Conservation (phyloP, 805 yeast species). For the Saturnispora kantuleensis region DNA sequence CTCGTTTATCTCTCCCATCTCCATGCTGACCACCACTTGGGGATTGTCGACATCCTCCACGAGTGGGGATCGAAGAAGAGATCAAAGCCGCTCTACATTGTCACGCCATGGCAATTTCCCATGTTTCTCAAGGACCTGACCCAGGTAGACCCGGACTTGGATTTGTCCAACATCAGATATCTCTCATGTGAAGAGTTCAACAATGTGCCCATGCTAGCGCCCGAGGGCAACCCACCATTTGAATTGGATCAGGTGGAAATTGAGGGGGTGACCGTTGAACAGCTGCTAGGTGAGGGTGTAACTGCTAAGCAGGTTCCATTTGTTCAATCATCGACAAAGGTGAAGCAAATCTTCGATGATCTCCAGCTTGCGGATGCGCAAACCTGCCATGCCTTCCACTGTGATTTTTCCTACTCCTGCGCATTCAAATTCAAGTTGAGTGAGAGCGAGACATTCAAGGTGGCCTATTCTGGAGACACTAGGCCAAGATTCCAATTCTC, state of each 20-base stretch:
- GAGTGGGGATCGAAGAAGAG: conserved; percentile 46
- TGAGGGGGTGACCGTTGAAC: conserved; percentile 2
- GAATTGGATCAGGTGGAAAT: conserved; percentile 16
- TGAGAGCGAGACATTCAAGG: conserved; percentile 36
- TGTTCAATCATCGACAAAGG: not conserved
- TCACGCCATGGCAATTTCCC: conserved; percentile 68
- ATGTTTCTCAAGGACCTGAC: conserved; percentile 62
- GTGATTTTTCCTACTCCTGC: conserved; percentile 71
- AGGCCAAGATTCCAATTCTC: conserved; percentile 63
- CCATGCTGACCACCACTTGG: conserved; percentile 96
- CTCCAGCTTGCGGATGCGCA: conserved; percentile 35
- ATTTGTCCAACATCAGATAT: conserved; percentile 14
- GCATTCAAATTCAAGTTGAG: conserved; percentile 37
- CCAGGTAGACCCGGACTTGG: conserved; percentile 14
- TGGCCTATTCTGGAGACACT: conserved; percentile 93
- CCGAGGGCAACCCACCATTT: conserved; percentile 3
- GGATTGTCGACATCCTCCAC: conserved; percentile 57
- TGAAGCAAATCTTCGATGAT: conserved; percentile 28
- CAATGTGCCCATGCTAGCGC: not conserved
- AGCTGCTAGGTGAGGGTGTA: conserved; percentile 5
- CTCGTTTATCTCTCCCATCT: conserved; percentile 74
- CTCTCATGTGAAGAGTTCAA: conserved; percentile 27
- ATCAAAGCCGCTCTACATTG: conserved; percentile 38
- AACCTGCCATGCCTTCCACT: conserved; percentile 76
- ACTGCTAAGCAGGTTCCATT: conserved; percentile 3